These are phyloP conservation scores for Hygrophorus pudorinus DNA, from an alignment of 768 basidiomycete genomes.

Conservation along the genomic window DNA sequence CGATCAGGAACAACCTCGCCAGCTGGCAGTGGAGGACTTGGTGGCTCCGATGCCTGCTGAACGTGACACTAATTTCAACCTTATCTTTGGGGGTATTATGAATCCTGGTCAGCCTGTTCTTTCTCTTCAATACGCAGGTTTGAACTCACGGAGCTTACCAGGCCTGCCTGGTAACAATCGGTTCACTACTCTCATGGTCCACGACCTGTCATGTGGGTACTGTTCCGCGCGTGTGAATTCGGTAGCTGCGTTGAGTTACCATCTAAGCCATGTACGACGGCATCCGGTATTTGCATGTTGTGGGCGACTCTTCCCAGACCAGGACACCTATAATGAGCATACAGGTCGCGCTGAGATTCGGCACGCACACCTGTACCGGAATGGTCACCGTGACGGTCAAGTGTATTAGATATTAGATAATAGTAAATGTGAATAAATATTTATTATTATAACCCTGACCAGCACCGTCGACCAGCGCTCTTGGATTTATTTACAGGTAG, in stretches of 20 bases:
- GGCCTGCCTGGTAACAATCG: background rate
- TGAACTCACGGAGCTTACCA: background rate
- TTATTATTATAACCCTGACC: background rate
- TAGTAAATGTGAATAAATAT: too few relatives aligned
- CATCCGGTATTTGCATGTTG: constrained; percentile 19
- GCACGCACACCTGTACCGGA: too few relatives aligned
- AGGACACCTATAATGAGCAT: constrained; percentile 15
- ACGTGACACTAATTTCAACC: background rate
- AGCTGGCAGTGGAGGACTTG: background rate
- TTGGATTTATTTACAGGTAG: too few relatives aligned
- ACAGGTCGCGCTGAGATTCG: too few relatives aligned
- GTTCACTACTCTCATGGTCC: constrained; percentile 17
- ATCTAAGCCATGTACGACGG: constrained; percentile 13
- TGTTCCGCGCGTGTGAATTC: constrained; percentile 15
- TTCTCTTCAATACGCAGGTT: background rate
- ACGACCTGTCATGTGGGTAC: constrained; percentile 17
- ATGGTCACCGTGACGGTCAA: too few relatives aligned
- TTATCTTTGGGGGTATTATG: constrained; percentile 15
- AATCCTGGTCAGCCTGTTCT: constrained; percentile 8
- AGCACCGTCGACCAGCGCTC: background rate
- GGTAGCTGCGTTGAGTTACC: constrained; percentile 16
- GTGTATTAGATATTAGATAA: too few relatives aligned
- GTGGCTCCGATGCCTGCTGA: constrained; percentile 2
- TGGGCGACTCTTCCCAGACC: constrained; percentile 17
- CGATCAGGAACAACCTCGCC: constrained; percentile 8